A percentile compares a stretch with the other conserved stretches of the same genome.
phyloP scores from a whole-genome alignment of 192 early-diverging fungal genomes.

The Linnemannia hyalina region DNA sequence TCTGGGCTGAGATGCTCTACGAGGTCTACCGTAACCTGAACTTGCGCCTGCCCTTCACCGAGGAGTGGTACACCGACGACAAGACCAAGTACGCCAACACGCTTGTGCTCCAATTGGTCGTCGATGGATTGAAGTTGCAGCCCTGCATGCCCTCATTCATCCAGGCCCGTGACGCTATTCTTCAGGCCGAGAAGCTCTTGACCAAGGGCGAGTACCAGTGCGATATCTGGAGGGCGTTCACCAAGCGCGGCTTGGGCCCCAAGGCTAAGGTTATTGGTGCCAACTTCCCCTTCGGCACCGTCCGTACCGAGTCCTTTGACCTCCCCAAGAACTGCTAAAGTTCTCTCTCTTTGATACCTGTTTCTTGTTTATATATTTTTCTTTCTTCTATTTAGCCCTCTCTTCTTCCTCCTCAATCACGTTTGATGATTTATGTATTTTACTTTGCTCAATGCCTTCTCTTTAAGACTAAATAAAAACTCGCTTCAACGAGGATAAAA shows the following conservation, averaged over 20 bases:
- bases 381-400: background rate
- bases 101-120: constrained; percentile 75
- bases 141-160: constrained; percentile 83
- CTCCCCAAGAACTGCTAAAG: constrained; percentile 52
- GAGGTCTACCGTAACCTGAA: constrained; percentile 85
- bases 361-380: background rate
- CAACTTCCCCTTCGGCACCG: constrained; percentile 70
- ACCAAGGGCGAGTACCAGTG: constrained; percentile 79
- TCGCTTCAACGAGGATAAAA: background rate
- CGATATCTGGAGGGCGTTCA: constrained; percentile 82
- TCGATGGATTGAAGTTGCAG: constrained; percentile 84
- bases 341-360: background rate
- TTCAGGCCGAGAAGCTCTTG: constrained; percentile 73
- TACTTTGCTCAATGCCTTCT: background rate
- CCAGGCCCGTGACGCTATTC: constrained; percentile 79
- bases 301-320: constrained; percentile 66
- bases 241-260: constrained; percentile 90
- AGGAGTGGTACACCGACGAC: constrained; percentile 66
- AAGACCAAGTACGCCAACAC: constrained; percentile 74
- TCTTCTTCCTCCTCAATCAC: too few relatives aligned
- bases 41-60: constrained; percentile 68
- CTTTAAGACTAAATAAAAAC: background rate
- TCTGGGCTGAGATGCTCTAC: constrained; percentile 95
- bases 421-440: background rate
- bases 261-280: constrained; percentile 74